Evolutionary conservation across 2,329 filamentous ascomycete species (phyloP).

Genomic region (Chalara sp.): DNA sequence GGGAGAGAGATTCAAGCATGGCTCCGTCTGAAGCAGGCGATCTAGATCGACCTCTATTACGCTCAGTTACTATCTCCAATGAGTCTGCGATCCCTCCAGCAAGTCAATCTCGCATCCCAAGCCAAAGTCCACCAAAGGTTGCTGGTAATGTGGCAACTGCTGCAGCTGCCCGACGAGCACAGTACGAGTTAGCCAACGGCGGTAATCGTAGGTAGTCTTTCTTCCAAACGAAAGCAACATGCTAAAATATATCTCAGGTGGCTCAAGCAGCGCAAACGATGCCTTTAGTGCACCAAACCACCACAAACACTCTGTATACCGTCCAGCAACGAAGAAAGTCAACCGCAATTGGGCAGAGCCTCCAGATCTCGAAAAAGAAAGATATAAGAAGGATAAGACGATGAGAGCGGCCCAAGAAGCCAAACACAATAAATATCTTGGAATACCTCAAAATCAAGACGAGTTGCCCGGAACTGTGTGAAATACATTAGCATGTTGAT

Average conservation of each 20-base stretch:
- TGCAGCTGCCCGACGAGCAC: neutral
- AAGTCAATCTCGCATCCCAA: neutral
- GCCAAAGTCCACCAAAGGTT: neutral
- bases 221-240: neutral
- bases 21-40: neutral
- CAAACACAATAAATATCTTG: neutral
- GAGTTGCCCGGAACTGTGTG: neutral
- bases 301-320: neutral
- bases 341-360: neutral
- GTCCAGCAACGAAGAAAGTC: neutral
- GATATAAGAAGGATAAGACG: neutral
- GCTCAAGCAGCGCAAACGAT: neutral
- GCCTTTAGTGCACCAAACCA: neutral
- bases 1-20: neutral
- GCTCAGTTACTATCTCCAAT: too few species aligned
- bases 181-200: neutral
- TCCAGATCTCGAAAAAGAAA: neutral
- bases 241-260: neutral
- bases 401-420: neutral
- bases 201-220: neutral
- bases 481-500: too few species aligned
- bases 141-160: neutral
- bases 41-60: too few species aligned
- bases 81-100: too few species aligned
- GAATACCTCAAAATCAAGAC: neutral